phyloP scores from a whole-genome alignment of 768 basidiomycete genomes.

The Erythrobasidium yunnanense region DNA sequence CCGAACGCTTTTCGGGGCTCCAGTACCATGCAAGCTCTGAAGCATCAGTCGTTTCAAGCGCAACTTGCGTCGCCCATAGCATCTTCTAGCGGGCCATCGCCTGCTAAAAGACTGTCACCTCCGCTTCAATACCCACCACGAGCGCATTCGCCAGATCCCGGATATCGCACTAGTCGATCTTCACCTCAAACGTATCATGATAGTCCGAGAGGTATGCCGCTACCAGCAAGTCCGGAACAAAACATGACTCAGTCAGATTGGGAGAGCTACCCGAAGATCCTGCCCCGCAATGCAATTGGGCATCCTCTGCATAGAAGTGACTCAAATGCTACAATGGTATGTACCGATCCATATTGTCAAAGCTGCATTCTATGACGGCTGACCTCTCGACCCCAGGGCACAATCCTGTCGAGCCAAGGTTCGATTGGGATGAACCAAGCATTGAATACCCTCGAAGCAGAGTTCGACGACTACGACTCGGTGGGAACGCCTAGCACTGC shows the following conservation, averaged over 20 bases:
- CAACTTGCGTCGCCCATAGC: too few relatives aligned
- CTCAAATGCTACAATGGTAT: slow-evolving; percentile 3
- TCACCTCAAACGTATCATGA: too few relatives aligned
- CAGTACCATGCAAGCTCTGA: too few relatives aligned
- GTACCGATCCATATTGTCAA: not conserved
- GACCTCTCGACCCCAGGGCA: not conserved
- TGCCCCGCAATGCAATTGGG: not conserved
- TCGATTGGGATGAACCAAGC: not conserved
- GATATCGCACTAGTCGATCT: too few relatives aligned
- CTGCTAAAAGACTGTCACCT: not conserved
- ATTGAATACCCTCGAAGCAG: slow-evolving; percentile 5
- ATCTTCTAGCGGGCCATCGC: too few relatives aligned
- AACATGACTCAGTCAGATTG: not conserved
- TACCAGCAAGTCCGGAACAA: not conserved
- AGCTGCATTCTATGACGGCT: not conserved
- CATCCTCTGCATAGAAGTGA: not conserved
- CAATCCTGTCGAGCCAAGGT: not conserved
- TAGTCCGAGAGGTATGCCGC: too few relatives aligned
- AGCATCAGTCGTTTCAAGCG: too few relatives aligned
- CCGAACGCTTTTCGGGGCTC: too few relatives aligned
- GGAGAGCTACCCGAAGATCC: not conserved
- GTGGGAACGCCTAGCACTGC: not conserved
- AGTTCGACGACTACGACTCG: not conserved
- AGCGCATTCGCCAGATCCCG: too few relatives aligned
- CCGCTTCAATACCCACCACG: not conserved